Evolutionary conservation across 2,329 filamentous ascomycete genomes (phyloP).

Genomic region (Apiospora koreana): DNA sequence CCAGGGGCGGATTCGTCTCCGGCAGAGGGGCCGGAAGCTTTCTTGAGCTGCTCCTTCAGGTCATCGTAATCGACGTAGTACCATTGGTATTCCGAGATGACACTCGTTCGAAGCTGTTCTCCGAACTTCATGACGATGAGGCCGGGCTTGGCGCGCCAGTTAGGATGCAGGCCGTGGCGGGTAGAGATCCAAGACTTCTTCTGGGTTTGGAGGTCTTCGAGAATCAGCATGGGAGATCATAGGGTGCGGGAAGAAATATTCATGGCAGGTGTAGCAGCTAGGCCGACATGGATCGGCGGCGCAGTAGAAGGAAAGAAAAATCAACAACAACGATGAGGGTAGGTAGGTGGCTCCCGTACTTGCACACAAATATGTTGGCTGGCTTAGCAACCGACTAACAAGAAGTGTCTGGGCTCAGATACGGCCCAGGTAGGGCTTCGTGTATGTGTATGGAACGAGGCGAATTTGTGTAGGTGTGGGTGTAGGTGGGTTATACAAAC

Average conservation of each 20-base stretch:
- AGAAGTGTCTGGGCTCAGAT: background rate
- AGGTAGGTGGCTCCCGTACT: background rate
- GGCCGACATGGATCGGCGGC: background rate
- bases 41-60: slow-evolving; percentile 84
- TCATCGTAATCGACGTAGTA: slow-evolving; percentile 98
- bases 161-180: slow-evolving; percentile 16
- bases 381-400: slow-evolving; percentile 1
- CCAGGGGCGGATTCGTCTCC: slow-evolving; percentile 41
- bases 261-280: background rate
- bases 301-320: background rate
- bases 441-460: background rate
- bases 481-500: background rate
- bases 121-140: slow-evolving; percentile 80
- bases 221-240: slow-evolving; percentile 48
- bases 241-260: background rate
- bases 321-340: background rate
- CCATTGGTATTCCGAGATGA: slow-evolving; percentile 97
- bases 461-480: background rate
- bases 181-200: slow-evolving; percentile 24
- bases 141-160: slow-evolving; percentile 44
- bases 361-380: background rate
- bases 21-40: slow-evolving; percentile 54
- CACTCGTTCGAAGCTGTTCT: slow-evolving; percentile 91
- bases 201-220: slow-evolving; percentile 35
- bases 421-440: background rate